phyloP scores from a whole-genome alignment of 2,329 filamentous ascomycete genomes.

The Dissoconium aciculare region DNA sequence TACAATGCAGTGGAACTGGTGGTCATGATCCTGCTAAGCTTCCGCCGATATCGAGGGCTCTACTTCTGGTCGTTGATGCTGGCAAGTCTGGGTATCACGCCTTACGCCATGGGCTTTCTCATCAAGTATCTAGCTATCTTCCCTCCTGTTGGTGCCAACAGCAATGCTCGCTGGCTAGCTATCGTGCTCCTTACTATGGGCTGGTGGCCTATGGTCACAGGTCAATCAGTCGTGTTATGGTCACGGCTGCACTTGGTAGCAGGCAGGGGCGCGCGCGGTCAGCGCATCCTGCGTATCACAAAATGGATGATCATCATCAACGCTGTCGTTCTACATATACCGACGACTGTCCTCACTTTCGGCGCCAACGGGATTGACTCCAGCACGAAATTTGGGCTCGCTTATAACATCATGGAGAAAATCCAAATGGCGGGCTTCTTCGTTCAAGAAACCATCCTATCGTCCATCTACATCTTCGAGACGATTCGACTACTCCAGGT shows the following conservation, averaged over 20 bases:
- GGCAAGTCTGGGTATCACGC: constrained; percentile 31
- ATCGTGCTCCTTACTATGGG: constrained; percentile 30
- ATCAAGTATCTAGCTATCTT: constrained; percentile 30
- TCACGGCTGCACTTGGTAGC: constrained; percentile 45
- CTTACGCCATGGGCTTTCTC: constrained; percentile 35
- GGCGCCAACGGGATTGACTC: constrained; percentile 30
- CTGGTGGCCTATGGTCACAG: constrained; percentile 47
- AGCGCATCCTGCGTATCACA: constrained; percentile 34
- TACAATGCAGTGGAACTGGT: constrained; percentile 31
- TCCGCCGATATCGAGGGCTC: constrained; percentile 32
- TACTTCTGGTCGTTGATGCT: constrained; percentile 38
- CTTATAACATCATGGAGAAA: constrained; percentile 31
- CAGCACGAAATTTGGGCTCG: constrained; percentile 21
- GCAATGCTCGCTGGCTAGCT: constrained; percentile 13
- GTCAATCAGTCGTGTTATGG: constrained; percentile 47
- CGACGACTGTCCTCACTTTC: constrained; percentile 41
- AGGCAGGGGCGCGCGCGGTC: constrained; percentile 29
- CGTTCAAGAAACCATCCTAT: constrained; percentile 25
- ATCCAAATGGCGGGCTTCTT: constrained; percentile 32
- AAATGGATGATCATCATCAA: constrained; percentile 45
- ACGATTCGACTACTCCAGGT: constrained; percentile 15
- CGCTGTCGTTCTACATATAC: constrained; percentile 38
- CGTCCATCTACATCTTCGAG: constrained; percentile 19
- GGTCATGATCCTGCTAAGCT: constrained; percentile 33
- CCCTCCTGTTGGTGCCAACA: constrained; percentile 14